Conservation (phyloP, 1,139 yeast genomes). For the Pichia kudriavzevii region DNA sequence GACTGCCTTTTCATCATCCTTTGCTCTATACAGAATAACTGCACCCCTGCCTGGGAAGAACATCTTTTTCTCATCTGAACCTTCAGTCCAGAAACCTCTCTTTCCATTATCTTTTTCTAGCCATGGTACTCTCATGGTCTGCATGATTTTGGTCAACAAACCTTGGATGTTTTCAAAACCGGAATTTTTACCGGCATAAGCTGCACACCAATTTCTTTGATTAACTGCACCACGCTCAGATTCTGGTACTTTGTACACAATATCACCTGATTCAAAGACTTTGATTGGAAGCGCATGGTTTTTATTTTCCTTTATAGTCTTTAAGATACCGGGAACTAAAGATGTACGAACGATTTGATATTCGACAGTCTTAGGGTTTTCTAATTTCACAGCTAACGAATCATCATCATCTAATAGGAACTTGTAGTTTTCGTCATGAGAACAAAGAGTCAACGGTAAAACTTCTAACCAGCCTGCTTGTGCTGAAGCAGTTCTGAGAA, state of each 20-base stretch:
- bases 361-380: slow-evolving; percentile 93
- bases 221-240: slow-evolving; percentile 83
- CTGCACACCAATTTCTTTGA: slow-evolving; percentile 91
- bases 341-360: slow-evolving; percentile 97
- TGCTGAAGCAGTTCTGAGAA: slow-evolving; percentile 82
- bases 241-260: slow-evolving; percentile 73
- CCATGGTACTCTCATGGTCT: slow-evolving; percentile 89
- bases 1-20: slow-evolving; percentile 46
- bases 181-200: slow-evolving; percentile 88
- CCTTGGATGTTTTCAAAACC: slow-evolving; percentile 97
- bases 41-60: slow-evolving; percentile 99
- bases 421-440: slow-evolving; percentile 93
- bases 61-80: slow-evolving; percentile 58
- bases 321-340: slow-evolving; percentile 86
- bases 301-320: slow-evolving; percentile 93
- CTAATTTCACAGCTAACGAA: slow-evolving; percentile 76
- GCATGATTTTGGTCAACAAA: slow-evolving; percentile 89
- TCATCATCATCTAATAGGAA: slow-evolving; percentile 74
- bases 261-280: slow-evolving; percentile 93
- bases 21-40: slow-evolving; percentile 62
- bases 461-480: slow-evolving; percentile 97
- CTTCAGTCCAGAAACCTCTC: slow-evolving; percentile 84
- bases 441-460: slow-evolving; percentile 88
- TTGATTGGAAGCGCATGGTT: slow-evolving; percentile 90
- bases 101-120: slow-evolving; percentile 47